These are phyloP conservation scores for Trematosphaeria pertusa DNA, from an alignment of 2,329 filamentous ascomycete genomes.

Conservation along the genomic window DNA sequence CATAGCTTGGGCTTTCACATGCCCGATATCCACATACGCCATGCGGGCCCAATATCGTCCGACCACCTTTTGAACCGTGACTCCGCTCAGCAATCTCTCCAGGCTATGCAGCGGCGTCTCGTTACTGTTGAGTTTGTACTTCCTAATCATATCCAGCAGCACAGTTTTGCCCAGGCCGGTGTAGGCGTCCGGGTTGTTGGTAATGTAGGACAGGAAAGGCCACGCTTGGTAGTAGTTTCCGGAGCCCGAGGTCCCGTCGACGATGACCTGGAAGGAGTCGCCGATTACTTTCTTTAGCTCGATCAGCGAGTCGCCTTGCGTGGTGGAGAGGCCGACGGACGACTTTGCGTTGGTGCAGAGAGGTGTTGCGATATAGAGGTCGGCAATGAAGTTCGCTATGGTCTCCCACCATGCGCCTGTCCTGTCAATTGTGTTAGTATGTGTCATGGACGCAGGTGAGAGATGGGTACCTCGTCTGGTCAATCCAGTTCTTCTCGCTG, in stretches of 20 bases:
- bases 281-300: conserved; percentile 56
- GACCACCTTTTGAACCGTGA: conserved; percentile 50
- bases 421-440: conserved; percentile 16
- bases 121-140: conserved; percentile 55
- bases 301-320: conserved; percentile 49
- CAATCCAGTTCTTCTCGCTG: conserved; percentile 44
- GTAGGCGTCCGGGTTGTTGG: conserved; percentile 57
- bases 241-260: conserved; percentile 51
- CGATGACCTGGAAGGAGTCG: conserved; percentile 57
- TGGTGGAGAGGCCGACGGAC: conserved; percentile 41
- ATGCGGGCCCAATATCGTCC: conserved; percentile 61
- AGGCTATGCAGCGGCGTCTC: conserved; percentile 60
- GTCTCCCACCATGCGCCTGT: conserved; percentile 62
- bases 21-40: conserved; percentile 61
- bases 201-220: conserved; percentile 59
- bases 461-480: conserved; percentile 41
- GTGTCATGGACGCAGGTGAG: no score
- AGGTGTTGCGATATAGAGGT: conserved; percentile 56
- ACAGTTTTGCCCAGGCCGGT: conserved; percentile 24
- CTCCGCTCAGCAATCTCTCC: conserved; percentile 47
- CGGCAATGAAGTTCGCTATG: conserved; percentile 59
- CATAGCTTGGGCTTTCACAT: conserved; percentile 48
- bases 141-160: conserved; percentile 42
- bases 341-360: conserved; percentile 52
- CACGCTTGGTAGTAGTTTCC: conserved; percentile 62